Evolutionary conservation across 345 rosid genomes (phyloP).

Genomic region (Crucihimalaya himalaica): DNA sequence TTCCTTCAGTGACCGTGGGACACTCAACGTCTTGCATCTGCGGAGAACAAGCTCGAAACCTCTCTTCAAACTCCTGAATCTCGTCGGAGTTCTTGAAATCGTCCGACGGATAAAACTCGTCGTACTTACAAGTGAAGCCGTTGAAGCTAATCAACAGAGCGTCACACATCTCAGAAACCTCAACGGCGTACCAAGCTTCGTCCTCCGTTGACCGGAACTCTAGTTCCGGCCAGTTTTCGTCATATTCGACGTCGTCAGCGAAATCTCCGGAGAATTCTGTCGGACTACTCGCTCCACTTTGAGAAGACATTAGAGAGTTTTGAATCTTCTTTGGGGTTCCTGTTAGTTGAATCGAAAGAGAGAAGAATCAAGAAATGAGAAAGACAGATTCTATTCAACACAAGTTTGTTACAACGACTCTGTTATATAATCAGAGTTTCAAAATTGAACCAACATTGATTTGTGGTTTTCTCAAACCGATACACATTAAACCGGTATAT

Average conservation of each 20-base stretch:
- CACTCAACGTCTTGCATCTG: conserved; percentile 37
- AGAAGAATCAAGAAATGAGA: no score
- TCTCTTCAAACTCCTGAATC: conserved; percentile 27
- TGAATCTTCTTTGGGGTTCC: background rate
- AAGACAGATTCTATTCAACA: no score
- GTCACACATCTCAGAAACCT: conserved; percentile 18
- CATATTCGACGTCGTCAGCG: conserved; percentile 2
- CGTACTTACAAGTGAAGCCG: conserved; percentile 23
- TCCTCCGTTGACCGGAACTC: conserved; percentile 40
- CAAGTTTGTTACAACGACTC: no score
- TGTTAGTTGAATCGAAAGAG: no score
- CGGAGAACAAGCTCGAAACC: conserved; percentile 21
- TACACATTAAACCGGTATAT: no score
- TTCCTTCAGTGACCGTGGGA: background rate
- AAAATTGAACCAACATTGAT: no score
- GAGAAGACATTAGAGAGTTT: conserved; percentile 1
- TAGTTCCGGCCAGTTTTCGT: conserved; percentile 21
- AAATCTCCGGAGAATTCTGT: background rate
- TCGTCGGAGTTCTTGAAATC: conserved; percentile 27
- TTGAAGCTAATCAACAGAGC: conserved; percentile 27
- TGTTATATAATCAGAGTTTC: no score
- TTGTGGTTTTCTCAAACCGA: no score
- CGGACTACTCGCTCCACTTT: background rate
- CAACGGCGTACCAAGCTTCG: conserved; percentile 38
- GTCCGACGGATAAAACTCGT: conserved; percentile 27